A percentile compares a stretch with the other conserved stretches of the same genome.
Evolutionary conservation across 768 basidiomycete species (phyloP).

Genomic region (Tricholoma saponaceum): DNA sequence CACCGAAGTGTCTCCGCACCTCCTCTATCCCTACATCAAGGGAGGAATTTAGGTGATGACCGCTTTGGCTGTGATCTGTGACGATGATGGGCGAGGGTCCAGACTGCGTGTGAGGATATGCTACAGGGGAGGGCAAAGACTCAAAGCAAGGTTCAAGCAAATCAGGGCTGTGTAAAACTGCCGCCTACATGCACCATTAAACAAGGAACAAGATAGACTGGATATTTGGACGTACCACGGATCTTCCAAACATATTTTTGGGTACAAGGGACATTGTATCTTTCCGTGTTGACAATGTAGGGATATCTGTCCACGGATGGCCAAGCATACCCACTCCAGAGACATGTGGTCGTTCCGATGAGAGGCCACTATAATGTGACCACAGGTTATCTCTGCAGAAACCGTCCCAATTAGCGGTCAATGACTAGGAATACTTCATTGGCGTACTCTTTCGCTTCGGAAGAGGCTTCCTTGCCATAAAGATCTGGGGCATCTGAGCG

Average conservation of each 20-base stretch:
- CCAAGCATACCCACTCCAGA: neutral
- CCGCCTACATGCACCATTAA: neutral
- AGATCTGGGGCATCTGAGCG: neutral
- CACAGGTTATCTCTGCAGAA: neutral
- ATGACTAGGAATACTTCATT: neutral
- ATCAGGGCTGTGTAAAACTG: neutral
- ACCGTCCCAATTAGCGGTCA: neutral
- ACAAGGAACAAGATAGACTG: neutral
- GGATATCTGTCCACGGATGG: neutral
- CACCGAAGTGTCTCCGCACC: neutral
- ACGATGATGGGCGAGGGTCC: neutral
- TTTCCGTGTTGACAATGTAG: neutral
- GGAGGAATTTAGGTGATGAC: neutral
- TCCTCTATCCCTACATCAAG: neutral
- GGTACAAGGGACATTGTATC: neutral
- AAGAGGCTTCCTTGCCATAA: neutral
- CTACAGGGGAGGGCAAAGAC: neutral
- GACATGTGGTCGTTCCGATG: neutral
- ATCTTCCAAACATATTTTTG: neutral
- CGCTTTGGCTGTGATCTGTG: neutral
- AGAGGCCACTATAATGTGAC: neutral
- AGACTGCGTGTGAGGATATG: neutral
- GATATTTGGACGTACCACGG: neutral
- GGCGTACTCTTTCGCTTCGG: neutral
- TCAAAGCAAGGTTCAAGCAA: neutral